Percentiles rank a stretch among this genome's conserved stretches.
These are phyloP conservation scores for Fraxinus pennsylvanica DNA, from an alignment of 257 asterid genomes.

Conservation along the genomic window DNA sequence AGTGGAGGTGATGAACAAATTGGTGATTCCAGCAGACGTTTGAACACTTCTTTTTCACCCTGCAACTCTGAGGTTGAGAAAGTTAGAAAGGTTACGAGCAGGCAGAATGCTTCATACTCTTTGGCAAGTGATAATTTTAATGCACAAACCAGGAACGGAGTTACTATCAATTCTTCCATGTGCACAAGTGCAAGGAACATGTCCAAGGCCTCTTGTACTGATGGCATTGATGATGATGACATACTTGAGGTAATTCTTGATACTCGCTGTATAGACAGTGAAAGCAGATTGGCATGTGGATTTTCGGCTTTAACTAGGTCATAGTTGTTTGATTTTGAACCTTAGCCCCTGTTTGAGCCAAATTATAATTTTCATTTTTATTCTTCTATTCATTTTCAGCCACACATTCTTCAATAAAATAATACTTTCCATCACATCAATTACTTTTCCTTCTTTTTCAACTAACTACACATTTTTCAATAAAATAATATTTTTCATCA, in stretches of 20 bases:
- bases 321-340: conserved; percentile 1
- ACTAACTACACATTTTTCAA: too few relatives aligned
- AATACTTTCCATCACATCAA: too few relatives aligned
- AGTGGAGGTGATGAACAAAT: conserved; percentile 29
- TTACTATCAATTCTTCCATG: conserved; percentile 36
- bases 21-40: conserved; percentile 35
- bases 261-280: conserved; percentile 13
- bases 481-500: too few relatives aligned
- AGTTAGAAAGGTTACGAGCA: conserved; percentile 32
- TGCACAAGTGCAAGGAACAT: conserved; percentile 34
- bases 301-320: conserved; percentile 10
- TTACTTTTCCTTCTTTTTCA: too few relatives aligned
- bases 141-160: conserved; percentile 32
- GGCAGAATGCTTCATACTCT: conserved; percentile 36
- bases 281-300: conserved; percentile 11
- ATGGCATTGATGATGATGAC: conserved; percentile 65
- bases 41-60: conserved; percentile 35
- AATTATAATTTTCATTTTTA: too few relatives aligned
- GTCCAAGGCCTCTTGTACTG: conserved; percentile 30
- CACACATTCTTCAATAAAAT: too few relatives aligned
- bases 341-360: neutral
- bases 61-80: conserved; percentile 41
- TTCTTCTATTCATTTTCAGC: too few relatives aligned
- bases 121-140: conserved; percentile 29
- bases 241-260: conserved; percentile 69